A percentile compares a stretch with the other conserved stretches of the same genome.
phyloP scores from a whole-genome alignment of 495 filamentous ascomycete genomes.

The Ascodesmis nigricans region DNA sequence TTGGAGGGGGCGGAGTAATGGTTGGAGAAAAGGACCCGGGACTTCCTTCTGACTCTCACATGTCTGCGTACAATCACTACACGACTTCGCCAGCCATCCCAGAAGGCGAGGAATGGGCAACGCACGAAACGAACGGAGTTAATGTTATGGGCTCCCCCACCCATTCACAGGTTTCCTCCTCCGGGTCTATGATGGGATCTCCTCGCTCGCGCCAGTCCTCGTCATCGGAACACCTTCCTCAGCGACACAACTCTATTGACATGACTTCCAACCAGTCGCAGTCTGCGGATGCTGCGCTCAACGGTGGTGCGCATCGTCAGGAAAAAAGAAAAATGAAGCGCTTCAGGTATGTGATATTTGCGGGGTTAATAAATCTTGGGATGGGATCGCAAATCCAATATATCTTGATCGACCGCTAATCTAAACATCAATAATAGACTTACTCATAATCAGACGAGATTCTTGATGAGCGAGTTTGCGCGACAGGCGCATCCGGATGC shows the following conservation, averaged over 20 bases:
- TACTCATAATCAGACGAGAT: constrained; percentile 90
- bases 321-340: constrained; percentile 91
- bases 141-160: too few species aligned
- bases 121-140: constrained; percentile 17
- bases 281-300: too few species aligned
- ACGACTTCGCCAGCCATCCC: constrained; percentile 11
- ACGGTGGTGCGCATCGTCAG: constrained; percentile 27
- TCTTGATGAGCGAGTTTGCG: constrained; percentile 91
- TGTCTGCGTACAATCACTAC: constrained; percentile 20
- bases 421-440: constrained; percentile 33
- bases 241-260: constrained; percentile 18
- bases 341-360: constrained; percentile 44
- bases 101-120: constrained; percentile 18
- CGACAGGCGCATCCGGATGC: constrained; percentile 91
- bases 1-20: constrained; percentile 14
- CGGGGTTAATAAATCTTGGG: constrained; percentile 8
- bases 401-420: neutral
- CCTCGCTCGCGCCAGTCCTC: constrained; percentile 17
- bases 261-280: constrained; percentile 14
- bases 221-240: constrained; percentile 18
- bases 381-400: neutral
- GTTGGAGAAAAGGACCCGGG: constrained; percentile 15
- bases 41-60: constrained; percentile 14
- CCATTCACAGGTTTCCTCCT: too few species aligned
- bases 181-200: constrained; percentile 14